A percentile compares a stretch with the other conserved stretches of the same genome.
Evolutionary conservation across 1,284 basidiomycete species (phyloP).

Genomic region (Marasmius fiardii): DNA sequence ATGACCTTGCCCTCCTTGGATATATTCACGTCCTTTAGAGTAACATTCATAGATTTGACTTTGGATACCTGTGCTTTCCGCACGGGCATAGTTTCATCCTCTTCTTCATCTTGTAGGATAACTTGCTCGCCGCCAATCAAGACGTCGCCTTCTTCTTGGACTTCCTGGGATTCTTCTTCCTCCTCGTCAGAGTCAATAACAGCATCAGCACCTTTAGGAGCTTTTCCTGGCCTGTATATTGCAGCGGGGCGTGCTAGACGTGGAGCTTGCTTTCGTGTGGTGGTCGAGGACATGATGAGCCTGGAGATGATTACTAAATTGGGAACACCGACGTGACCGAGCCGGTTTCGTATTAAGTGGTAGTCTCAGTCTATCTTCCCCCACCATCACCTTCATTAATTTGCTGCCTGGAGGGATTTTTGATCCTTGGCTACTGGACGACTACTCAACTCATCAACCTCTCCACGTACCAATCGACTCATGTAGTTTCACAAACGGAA

Average conservation of each 20-base stretch:
- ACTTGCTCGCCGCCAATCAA: constrained; percentile 53
- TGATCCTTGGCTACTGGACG: no score
- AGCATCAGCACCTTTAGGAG: constrained; percentile 66
- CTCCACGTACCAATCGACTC: no score
- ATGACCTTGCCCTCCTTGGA: constrained; percentile 75
- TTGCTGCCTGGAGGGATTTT: no score
- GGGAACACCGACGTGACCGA: no score
- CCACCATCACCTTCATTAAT: no score
- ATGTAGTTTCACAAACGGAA: no score
- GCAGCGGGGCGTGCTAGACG: constrained; percentile 69
- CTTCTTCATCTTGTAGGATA: constrained; percentile 41
- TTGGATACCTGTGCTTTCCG: constrained; percentile 27
- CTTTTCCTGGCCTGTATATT: constrained; percentile 84
- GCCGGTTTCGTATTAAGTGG: no score
- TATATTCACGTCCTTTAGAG: constrained; percentile 73
- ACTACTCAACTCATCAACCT: no score
- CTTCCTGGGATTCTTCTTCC: constrained; percentile 34
- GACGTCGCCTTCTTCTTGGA: constrained; percentile 54
- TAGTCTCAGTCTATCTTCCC: no score
- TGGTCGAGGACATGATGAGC: constrained; percentile 16
- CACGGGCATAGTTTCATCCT: constrained; percentile 33
- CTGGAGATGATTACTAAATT: not conserved
- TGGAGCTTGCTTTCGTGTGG: constrained; percentile 61
- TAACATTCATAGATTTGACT: constrained; percentile 61
- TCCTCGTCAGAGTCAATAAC: constrained; percentile 59